phyloP scores from a whole-genome alignment of 495 filamentous ascomycete genomes.

The Penicillium crystallinum region DNA sequence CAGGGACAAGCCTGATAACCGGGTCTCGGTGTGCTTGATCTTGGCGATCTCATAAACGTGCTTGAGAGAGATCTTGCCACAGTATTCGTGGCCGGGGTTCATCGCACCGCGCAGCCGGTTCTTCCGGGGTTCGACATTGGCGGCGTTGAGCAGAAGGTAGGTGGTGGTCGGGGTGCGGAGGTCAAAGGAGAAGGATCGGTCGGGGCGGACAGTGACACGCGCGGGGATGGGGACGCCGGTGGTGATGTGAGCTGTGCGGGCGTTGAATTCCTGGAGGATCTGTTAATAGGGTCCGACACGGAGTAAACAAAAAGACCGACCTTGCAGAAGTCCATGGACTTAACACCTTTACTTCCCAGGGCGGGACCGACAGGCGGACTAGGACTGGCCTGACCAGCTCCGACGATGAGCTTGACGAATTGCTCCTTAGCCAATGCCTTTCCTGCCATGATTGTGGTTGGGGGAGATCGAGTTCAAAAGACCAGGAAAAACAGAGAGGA shows the following conservation, averaged over 20 bases:
- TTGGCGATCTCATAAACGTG: conserved; percentile 97
- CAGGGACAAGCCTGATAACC: conserved; percentile 73
- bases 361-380: conserved; percentile 98
- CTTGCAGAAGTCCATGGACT: conserved; percentile 99
- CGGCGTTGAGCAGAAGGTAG: conserved; percentile 80
- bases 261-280: conserved; percentile 83
- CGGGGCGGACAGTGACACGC: conserved; percentile 84
- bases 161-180: conserved; percentile 89
- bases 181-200: conserved; percentile 90
- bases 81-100: conserved; percentile 69
- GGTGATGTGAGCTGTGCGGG: conserved; percentile 79
- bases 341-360: conserved; percentile 94
- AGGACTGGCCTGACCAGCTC: conserved; percentile 91
- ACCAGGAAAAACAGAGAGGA: neutral
- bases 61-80: conserved; percentile 84
- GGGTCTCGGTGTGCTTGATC: conserved; percentile 83
- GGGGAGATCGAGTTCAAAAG: neutral
- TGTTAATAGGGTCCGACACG: neutral
- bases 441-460: conserved; percentile 65
- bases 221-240: conserved; percentile 83
- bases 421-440: conserved; percentile 65
- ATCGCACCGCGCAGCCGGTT: conserved; percentile 72
- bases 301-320: conserved; percentile 42
- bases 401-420: conserved; percentile 97
- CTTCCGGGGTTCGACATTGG: conserved; percentile 69